Conservation (phyloP, 1,284 basidiomycete species). For the Amylostereum areolatum region DNA sequence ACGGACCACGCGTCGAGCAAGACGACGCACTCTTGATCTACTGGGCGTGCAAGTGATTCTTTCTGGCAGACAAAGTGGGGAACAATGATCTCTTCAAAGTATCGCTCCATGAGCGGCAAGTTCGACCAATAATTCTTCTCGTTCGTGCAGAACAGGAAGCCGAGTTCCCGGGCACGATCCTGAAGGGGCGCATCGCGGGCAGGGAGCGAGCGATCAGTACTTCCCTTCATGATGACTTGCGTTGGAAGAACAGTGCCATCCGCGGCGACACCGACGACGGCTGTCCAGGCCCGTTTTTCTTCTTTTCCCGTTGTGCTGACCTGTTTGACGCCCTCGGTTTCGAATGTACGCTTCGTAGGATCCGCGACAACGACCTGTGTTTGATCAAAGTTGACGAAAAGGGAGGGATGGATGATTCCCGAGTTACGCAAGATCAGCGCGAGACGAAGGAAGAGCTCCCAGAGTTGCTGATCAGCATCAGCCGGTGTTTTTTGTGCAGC, state of each 20-base stretch:
- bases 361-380: constrained; percentile 25
- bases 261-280: constrained; percentile 21
- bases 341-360: constrained; percentile 22
- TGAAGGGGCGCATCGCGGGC: constrained; percentile 9
- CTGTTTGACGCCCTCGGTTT: constrained; percentile 23
- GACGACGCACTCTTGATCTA: constrained; percentile 20
- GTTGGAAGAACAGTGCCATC: constrained; percentile 24
- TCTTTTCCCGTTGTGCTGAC: constrained; percentile 24
- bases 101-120: constrained; percentile 25
- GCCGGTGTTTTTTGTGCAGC: constrained; percentile 28
- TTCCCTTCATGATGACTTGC: constrained; percentile 24
- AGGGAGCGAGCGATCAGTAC: constrained; percentile 19
- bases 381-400: constrained; percentile 35
- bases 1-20: constrained; percentile 32
- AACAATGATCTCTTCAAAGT: constrained; percentile 25
- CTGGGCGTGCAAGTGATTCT: constrained; percentile 13
- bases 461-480: constrained; percentile 23
- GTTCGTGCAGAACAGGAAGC: constrained; percentile 23
- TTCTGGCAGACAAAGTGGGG: constrained; percentile 25
- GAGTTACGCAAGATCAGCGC: constrained; percentile 23
- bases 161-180: constrained; percentile 16
- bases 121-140: constrained; percentile 34
- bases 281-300: constrained; percentile 31
- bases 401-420: constrained; percentile 16
- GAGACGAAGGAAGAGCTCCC: constrained; percentile 16